Conservation (phyloP, 108 stramenopile genomes). For the Pseudonitzschia pungens region DNA sequence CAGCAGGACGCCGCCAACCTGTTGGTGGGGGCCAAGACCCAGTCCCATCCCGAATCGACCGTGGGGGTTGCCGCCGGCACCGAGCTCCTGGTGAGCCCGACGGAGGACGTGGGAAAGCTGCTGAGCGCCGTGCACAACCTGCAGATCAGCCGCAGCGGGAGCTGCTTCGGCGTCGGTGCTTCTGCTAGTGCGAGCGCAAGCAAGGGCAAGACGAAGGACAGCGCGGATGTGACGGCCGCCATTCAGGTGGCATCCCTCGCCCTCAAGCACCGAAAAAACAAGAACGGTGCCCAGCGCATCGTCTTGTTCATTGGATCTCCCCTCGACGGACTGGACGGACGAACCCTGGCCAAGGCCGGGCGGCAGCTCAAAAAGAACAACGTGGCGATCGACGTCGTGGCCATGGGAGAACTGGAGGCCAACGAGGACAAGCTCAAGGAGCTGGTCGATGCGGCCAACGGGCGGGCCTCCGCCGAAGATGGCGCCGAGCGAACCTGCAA, state of each 20-base stretch:
- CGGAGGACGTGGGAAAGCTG: slow-evolving; percentile 95
- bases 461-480: slow-evolving; percentile 49
- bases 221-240: slow-evolving; percentile 72
- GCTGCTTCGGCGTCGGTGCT: neutral
- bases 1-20: slow-evolving; percentile 97
- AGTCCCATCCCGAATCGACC: slow-evolving; percentile 94
- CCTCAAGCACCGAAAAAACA: slow-evolving; percentile 96
- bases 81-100: slow-evolving; percentile 89
- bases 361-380: slow-evolving; percentile 94
- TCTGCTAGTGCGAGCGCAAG: neutral
- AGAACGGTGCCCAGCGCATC: slow-evolving; percentile 96
- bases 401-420: slow-evolving; percentile 88
- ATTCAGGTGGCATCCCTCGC: slow-evolving; percentile 96
- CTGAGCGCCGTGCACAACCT: slow-evolving; percentile 81
- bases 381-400: slow-evolving; percentile 94
- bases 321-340: slow-evolving; percentile 45
- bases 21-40: slow-evolving; percentile 88
- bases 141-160: slow-evolving; percentile 12
- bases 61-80: slow-evolving; percentile 94
- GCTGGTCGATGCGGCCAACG: slow-evolving; percentile 94
- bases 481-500: slow-evolving; percentile 79
- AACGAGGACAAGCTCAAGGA: slow-evolving; percentile 89
- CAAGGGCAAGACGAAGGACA: neutral
- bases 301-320: slow-evolving; percentile 93
- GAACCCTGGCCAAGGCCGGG: slow-evolving; percentile 75